These are phyloP conservation scores for Teratosphaeria viscida DNA, from an alignment of 2,329 filamentous ascomycete species.

Conservation along the genomic window DNA sequence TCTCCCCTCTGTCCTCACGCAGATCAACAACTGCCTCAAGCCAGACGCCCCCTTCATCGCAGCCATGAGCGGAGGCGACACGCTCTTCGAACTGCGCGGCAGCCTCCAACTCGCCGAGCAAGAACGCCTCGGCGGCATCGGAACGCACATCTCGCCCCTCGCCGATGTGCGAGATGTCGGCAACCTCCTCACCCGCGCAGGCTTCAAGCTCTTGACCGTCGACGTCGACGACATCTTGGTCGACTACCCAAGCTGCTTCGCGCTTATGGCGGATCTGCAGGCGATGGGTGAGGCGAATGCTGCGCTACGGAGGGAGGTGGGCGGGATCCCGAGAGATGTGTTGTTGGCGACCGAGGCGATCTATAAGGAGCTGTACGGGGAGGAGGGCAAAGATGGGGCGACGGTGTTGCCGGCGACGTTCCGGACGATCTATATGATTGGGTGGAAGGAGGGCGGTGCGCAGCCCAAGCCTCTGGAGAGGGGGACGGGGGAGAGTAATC, in stretches of 20 bases:
- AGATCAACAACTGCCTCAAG: slow-evolving; percentile 79
- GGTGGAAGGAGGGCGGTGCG: slow-evolving; percentile 77
- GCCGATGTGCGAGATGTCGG: slow-evolving; percentile 89
- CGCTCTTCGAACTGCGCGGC: slow-evolving; percentile 83
- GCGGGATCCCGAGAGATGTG: slow-evolving; percentile 66
- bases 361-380: slow-evolving; percentile 77
- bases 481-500: slow-evolving; percentile 75
- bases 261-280: slow-evolving; percentile 87
- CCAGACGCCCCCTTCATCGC: slow-evolving; percentile 87
- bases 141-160: slow-evolving; percentile 79
- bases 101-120: slow-evolving; percentile 86
- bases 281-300: slow-evolving; percentile 95
- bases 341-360: slow-evolving; percentile 80
- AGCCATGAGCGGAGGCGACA: slow-evolving; percentile 94
- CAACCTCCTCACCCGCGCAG: slow-evolving; percentile 71
- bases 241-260: slow-evolving; percentile 81
- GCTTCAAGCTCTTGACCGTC: slow-evolving; percentile 92
- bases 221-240: slow-evolving; percentile 97
- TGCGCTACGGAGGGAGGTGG: slow-evolving; percentile 72
- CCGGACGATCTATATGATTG: slow-evolving; percentile 95
- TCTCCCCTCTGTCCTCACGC: slow-evolving; percentile 69
- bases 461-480: slow-evolving; percentile 72
- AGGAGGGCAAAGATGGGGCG: slow-evolving; percentile 53
- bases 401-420: slow-evolving; percentile 71
- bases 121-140: slow-evolving; percentile 82